Conservation (phyloP, 805 yeast genomes). For the Jamesozyma spencerorum region DNA sequence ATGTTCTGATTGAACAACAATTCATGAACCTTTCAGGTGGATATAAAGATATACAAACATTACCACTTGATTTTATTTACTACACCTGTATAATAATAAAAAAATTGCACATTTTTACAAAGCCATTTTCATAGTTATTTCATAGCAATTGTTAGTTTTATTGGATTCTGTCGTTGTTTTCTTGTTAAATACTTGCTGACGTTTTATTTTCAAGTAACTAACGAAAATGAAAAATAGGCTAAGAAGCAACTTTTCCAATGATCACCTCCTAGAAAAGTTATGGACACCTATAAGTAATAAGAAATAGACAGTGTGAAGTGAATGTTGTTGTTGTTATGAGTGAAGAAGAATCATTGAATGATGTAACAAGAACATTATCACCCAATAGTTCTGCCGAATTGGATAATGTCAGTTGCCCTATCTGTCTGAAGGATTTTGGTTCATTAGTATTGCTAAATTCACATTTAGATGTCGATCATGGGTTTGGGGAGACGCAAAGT, state of each 20-base stretch:
- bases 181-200: neutral
- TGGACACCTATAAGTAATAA: too few relatives aligned
- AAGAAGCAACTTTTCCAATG: too few relatives aligned
- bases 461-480: conserved; percentile 66
- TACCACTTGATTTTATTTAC: neutral
- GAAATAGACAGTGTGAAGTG: too few relatives aligned
- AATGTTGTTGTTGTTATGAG: neutral
- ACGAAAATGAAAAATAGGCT: too few relatives aligned
- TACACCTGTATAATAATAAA: neutral
- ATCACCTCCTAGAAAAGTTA: too few relatives aligned
- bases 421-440: conserved; percentile 54
- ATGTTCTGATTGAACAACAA: conserved; percentile 29
- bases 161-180: too few relatives aligned
- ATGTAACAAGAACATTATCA: too few relatives aligned
- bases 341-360: neutral
- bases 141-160: too few relatives aligned
- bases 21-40: neutral
- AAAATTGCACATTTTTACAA: neutral
- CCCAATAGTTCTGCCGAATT: neutral
- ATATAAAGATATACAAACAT: neutral
- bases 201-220: neutral
- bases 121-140: too few relatives aligned
- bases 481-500: conserved; percentile 20
- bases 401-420: conserved; percentile 44
- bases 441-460: conserved; percentile 47